These are phyloP conservation scores for Phytophthora nicotianae DNA, from an alignment of 352 stramenopile species.

Conservation along the genomic window DNA sequence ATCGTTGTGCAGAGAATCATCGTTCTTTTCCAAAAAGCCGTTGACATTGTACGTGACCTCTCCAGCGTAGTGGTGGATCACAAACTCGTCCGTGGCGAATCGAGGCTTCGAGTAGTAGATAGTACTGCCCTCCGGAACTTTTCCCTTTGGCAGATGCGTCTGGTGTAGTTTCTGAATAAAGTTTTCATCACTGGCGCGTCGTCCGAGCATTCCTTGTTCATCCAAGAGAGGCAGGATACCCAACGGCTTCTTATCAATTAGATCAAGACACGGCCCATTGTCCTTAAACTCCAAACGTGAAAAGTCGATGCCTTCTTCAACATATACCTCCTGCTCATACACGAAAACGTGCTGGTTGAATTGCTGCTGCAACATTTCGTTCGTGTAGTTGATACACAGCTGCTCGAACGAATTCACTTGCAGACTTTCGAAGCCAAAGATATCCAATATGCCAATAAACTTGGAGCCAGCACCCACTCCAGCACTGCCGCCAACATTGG, in stretches of 20 bases:
- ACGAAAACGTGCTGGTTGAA: slow-evolving; percentile 98
- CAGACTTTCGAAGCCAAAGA: slow-evolving; percentile 97
- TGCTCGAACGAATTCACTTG: slow-evolving; percentile 95
- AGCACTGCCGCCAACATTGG: slow-evolving; percentile 52
- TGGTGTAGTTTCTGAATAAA: slow-evolving; percentile 93
- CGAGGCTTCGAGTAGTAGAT: slow-evolving; percentile 89
- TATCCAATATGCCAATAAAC: slow-evolving; percentile 97
- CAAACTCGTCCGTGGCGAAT: slow-evolving; percentile 94
- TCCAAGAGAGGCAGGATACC: slow-evolving; percentile 95
- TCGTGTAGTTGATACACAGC: slow-evolving; percentile 97
- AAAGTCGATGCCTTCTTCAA: slow-evolving; percentile 95
- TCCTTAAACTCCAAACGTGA: slow-evolving; percentile 92
- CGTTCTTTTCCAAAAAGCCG: slow-evolving; percentile 98
- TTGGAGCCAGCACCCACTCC: slow-evolving; percentile 43
- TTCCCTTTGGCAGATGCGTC: slow-evolving; percentile 84
- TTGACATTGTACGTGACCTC: slow-evolving; percentile 96
- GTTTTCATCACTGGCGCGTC: slow-evolving; percentile 89
- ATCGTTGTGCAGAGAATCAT: slow-evolving; percentile 95
- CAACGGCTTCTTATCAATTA: slow-evolving; percentile 93
- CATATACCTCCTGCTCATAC: slow-evolving; percentile 97
- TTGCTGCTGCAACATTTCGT: slow-evolving; percentile 95
- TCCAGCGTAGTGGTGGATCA: slow-evolving; percentile 96
- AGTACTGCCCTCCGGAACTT: slow-evolving; percentile 71
- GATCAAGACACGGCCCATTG: slow-evolving; percentile 92
- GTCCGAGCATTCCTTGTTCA: slow-evolving; percentile 95